Percentiles rank a stretch among this genome's conserved stretches.
Evolutionary conservation across 2,329 filamentous ascomycete species (phyloP).

Genomic region (Aspergillus ustus): DNA sequence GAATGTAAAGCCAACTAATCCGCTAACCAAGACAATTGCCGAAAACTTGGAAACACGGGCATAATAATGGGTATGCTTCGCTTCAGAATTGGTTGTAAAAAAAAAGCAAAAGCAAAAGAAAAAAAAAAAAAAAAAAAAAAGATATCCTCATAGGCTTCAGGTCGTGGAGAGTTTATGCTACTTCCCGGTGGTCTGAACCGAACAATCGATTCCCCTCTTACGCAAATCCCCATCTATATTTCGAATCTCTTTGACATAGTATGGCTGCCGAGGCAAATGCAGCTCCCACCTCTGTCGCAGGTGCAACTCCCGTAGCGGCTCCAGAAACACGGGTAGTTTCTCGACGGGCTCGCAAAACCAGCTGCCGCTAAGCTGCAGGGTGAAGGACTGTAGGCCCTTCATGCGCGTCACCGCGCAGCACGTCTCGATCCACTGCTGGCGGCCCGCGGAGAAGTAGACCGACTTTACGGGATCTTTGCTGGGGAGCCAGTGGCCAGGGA

Average conservation of each 20-base stretch:
- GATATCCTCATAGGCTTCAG: neutral
- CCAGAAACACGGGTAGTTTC: constrained; percentile 41
- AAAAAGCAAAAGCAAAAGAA: too few relatives aligned
- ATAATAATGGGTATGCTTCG: neutral
- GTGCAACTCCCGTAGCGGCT: constrained; percentile 36
- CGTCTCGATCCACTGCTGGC: constrained; percentile 43
- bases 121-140: neutral
- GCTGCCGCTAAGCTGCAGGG: constrained; percentile 36
- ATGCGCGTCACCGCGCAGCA: constrained; percentile 35
- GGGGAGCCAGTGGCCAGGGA: constrained; percentile 46
- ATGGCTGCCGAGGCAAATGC: constrained; percentile 38
- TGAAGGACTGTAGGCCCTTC: constrained; percentile 34
- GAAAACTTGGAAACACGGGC: neutral
- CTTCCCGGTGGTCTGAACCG: constrained; percentile 27
- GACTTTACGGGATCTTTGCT: constrained; percentile 46
- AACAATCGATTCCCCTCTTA: constrained; percentile 40
- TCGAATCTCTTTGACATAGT: constrained; percentile 38
- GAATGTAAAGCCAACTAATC: neutral
- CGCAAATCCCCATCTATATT: constrained; percentile 35
- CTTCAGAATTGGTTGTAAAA: neutral
- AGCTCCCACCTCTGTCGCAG: constrained; percentile 35
- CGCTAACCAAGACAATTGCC: neutral
- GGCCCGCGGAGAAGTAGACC: constrained; percentile 43
- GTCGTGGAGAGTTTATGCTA: neutral
- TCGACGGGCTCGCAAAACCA: constrained; percentile 45